Conservation (phyloP, 106 monocot genomes). For the Platanthera guangdongensis region DNA sequence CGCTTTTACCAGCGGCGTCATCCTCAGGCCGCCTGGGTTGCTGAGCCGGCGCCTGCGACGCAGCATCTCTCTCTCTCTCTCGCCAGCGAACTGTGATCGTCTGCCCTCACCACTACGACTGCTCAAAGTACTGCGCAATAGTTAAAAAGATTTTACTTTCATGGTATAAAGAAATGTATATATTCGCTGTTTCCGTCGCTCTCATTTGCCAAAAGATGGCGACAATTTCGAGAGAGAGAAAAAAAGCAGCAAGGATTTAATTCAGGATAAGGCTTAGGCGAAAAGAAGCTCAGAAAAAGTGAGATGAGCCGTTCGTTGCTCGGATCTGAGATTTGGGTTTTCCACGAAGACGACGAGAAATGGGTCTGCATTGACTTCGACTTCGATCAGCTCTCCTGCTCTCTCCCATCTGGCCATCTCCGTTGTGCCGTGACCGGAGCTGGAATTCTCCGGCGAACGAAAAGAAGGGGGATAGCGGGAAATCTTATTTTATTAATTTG, state of each 20-base stretch:
- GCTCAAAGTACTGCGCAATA: slow-evolving; percentile 3
- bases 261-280: neutral
- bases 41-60: neutral
- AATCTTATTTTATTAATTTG: neutral
- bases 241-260: neutral
- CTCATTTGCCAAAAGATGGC: no score
- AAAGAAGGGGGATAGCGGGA: neutral
- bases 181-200: no score
- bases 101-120: neutral
- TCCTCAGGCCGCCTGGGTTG: neutral
- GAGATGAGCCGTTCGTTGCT: neutral
- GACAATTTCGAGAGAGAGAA: neutral
- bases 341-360: neutral
- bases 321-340: neutral
- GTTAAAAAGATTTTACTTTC: neutral
- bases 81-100: neutral
- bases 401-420: neutral
- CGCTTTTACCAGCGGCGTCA: neutral
- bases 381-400: neutral
- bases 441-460: neutral
- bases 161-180: neutral
- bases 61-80: neutral
- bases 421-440: neutral
- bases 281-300: neutral
- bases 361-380: neutral